phyloP scores from a whole-genome alignment of 2,329 filamentous ascomycete genomes.

The Cercospora brassicicola region DNA sequence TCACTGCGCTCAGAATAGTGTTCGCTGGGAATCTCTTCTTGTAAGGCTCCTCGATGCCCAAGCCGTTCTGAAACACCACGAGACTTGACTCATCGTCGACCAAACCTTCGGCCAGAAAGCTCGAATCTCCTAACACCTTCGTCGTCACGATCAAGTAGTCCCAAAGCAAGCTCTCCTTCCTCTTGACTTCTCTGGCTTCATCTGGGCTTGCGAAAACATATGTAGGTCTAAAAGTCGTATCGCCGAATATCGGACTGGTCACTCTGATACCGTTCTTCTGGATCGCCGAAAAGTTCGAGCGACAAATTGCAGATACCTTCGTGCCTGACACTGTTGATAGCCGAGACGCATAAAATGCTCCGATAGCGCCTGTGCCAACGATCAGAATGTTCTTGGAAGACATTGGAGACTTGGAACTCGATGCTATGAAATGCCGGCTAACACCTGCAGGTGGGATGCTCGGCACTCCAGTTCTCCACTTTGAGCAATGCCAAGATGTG shows the following conservation, averaged over 20 bases:
- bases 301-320: conserved; percentile 67
- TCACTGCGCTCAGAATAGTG: conserved; percentile 66
- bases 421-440: not conserved
- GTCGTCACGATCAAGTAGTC: conserved; percentile 70
- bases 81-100: conserved; percentile 57
- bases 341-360: conserved; percentile 69
- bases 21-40: conserved; percentile 59
- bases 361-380: conserved; percentile 68
- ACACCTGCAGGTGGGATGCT: not conserved
- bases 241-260: conserved; percentile 64
- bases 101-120: conserved; percentile 60
- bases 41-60: conserved; percentile 70
- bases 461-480: conserved; percentile 1
- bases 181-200: conserved; percentile 51
- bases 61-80: conserved; percentile 68
- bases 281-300: conserved; percentile 70
- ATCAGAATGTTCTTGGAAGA: conserved; percentile 59
- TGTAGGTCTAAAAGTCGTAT: conserved; percentile 63
- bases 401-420: conserved; percentile 2
- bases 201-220: conserved; percentile 61
- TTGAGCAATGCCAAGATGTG: not conserved
- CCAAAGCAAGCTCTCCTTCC: conserved; percentile 44
- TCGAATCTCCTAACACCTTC: conserved; percentile 65
- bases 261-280: conserved; percentile 61
- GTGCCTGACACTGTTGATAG: conserved; percentile 56